Percentiles rank a stretch among this genome's conserved stretches.
These are phyloP conservation scores for Seminavis robusta DNA, from an alignment of 108 stramenopile species.

Conservation along the genomic window DNA sequence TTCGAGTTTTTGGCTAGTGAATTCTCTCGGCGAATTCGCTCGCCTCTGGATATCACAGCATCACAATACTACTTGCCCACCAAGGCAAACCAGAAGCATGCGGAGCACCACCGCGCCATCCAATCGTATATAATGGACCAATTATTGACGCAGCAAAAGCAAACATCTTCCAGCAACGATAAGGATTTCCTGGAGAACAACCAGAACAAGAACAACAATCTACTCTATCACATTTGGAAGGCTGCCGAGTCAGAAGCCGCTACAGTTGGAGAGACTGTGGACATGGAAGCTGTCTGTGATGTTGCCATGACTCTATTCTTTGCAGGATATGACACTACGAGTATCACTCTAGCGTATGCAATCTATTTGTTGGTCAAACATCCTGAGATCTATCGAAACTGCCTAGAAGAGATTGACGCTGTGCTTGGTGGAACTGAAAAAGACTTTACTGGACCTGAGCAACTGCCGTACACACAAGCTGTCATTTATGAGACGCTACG, in stretches of 20 bases:
- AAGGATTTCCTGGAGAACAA: no score
- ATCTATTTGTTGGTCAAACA: constrained; percentile 38
- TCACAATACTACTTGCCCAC: constrained; percentile 20
- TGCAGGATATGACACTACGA: constrained; percentile 57
- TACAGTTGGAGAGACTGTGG: background rate
- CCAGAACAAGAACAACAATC: no score
- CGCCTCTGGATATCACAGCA: background rate
- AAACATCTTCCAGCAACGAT: background rate
- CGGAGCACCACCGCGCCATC: background rate
- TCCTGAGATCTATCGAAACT: constrained; percentile 29
- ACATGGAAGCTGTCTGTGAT: constrained; percentile 5
- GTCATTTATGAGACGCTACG: constrained; percentile 44
- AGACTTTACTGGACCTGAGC: no score
- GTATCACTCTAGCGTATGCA: constrained; percentile 42
- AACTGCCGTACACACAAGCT: constrained; percentile 38
- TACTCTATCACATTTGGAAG: no score
- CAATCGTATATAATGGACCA: background rate
- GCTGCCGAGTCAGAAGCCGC: constrained; percentile 1
- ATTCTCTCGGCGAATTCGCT: constrained; percentile 5
- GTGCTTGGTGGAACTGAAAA: no score
- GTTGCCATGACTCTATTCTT: constrained; percentile 16
- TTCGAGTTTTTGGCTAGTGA: constrained; percentile 14
- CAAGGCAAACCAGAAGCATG: constrained; percentile 5
- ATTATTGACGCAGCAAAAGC: constrained; percentile 1
- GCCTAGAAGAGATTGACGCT: constrained; percentile 27